Evolutionary conservation across 805 yeast species (phyloP).

Genomic region (Metahyphopichia silvanorum): DNA sequence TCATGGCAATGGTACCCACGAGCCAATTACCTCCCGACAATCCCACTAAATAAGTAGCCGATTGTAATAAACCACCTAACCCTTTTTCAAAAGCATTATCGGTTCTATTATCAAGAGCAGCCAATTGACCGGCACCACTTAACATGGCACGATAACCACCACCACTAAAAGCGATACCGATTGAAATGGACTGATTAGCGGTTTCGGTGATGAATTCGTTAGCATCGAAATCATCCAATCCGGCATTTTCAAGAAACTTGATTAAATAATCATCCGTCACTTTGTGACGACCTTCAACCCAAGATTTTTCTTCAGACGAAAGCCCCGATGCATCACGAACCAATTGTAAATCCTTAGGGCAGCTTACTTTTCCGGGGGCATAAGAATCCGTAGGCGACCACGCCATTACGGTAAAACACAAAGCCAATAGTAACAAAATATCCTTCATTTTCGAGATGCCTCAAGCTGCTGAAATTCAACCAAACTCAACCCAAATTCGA

Average conservation of each 20-base stretch:
- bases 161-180: conserved; percentile 49
- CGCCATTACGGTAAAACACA: background rate
- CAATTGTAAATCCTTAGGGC: conserved; percentile 39
- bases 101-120: conserved; percentile 77
- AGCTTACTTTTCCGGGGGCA: conserved; percentile 57
- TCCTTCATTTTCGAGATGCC: too few species aligned
- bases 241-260: conserved; percentile 44
- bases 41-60: conserved; percentile 72
- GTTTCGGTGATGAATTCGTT: conserved; percentile 26
- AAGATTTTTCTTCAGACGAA: conserved; percentile 45
- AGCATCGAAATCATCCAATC: conserved; percentile 47
- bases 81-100: conserved; percentile 49
- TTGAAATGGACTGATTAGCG: conserved; percentile 25
- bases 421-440: too few species aligned
- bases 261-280: conserved; percentile 45
- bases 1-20: conserved; percentile 60
- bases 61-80: conserved; percentile 73
- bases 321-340: conserved; percentile 49
- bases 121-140: conserved; percentile 77
- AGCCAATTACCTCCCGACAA: conserved; percentile 64
- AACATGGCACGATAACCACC: conserved; percentile 93
- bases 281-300: conserved; percentile 50
- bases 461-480: too few species aligned
- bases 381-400: conserved; percentile 60
- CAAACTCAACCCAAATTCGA: too few species aligned